phyloP scores from a whole-genome alignment of 2,329 filamentous ascomycete species.

The Aspergillus sp. region DNA sequence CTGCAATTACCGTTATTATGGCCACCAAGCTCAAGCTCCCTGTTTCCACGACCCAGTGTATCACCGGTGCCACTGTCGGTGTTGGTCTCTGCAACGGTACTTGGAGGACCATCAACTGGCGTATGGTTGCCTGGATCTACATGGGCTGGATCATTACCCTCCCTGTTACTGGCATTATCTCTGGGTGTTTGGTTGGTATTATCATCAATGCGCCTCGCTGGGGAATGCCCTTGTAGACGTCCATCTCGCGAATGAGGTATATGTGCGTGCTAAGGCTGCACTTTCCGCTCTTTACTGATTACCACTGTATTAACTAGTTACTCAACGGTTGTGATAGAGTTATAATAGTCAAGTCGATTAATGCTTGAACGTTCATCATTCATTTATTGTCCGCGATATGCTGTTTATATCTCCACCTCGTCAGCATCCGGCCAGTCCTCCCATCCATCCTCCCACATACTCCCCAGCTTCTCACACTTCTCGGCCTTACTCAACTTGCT shows the following conservation, averaged over 20 bases:
- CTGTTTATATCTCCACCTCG: neutral
- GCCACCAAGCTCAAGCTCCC: constrained; percentile 20
- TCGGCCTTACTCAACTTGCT: constrained; percentile 35
- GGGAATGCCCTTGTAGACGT: constrained; percentile 1
- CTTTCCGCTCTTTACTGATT: no score
- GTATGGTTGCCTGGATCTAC: constrained; percentile 23
- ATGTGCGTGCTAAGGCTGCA: no score
- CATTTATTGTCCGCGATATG: no score
- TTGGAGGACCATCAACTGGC: constrained; percentile 22
- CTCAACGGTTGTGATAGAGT: neutral
- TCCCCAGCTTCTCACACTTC: constrained; percentile 49
- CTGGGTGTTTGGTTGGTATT: constrained; percentile 17
- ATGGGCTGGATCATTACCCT: constrained; percentile 21
- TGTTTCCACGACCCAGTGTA: constrained; percentile 21
- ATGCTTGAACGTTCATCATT: neutral
- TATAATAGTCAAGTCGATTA: neutral
- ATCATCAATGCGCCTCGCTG: constrained; percentile 21
- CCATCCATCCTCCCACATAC: constrained; percentile 60
- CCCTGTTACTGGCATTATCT: constrained; percentile 17
- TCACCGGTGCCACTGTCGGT: constrained; percentile 20
- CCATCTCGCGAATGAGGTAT: no score
- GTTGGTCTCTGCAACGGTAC: constrained; percentile 22
- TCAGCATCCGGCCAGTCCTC: constrained; percentile 53
- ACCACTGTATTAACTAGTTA: neutral
- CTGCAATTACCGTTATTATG: constrained; percentile 19